Evolutionary conservation across 768 basidiomycete species (phyloP), one percentile per base, ranked within the genome.

Genomic region (Hericium erinaceus): DNA sequence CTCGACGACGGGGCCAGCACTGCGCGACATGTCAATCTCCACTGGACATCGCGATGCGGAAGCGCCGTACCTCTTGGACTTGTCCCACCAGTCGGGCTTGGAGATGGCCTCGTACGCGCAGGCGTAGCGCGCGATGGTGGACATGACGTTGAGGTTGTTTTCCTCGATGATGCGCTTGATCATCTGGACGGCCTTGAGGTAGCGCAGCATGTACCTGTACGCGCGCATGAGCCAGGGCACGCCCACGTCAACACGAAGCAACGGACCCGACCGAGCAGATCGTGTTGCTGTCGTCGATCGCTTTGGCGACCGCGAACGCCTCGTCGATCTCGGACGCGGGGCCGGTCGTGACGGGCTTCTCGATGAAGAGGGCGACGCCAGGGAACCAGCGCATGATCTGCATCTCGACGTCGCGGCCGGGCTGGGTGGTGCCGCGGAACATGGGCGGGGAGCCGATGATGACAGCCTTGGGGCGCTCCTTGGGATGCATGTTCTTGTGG

Each of bases 161-260:
- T 95, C 92, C 67, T 90, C 77, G 68, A 99, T 89, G 70, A 98
- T 94, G 60, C 87, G 81, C 74, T 95, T 95, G 91, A 98, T 97
- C 80, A 85, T 87, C 73, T 97, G 93, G 20, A 95, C 92, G 37
- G 89, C 94, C 71, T 87, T 88, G 65, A 95, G 78, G 74, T 95
- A 95, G 61, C 93, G 84, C 61, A 97, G 76, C 93, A 97, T 97
- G 69, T 92, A 93, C 58, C 91, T 92, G 26, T 5, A 20, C 38
- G 33, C 44, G 46, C 49, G 16, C 24, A 49, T 39, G 26, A 16
- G 40, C 20, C n/a, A 46, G 28, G 46, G 16, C 56, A 8, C 13
- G 18, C 37, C 12, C 33, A 48, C 41, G 62, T 46, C 52, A 39
- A 39, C 38, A 46, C 51, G 9, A 37, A n/a, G 57, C 37, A 44